Conservation (phyloP, 1,139 yeast species). For the Waltiozyma sp. region DNA sequence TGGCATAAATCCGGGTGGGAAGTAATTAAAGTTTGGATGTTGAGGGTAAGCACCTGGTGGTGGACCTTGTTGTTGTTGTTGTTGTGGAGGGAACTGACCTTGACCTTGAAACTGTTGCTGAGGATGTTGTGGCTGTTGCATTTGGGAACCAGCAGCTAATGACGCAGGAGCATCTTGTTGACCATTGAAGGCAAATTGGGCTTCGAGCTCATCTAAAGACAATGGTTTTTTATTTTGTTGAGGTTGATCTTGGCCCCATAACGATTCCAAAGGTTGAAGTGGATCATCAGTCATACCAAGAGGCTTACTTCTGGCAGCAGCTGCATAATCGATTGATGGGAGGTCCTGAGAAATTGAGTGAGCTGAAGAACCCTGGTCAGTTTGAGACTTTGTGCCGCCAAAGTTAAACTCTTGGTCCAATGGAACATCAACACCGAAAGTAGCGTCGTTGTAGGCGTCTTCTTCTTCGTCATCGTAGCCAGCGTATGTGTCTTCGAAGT, state of each 20-base stretch:
- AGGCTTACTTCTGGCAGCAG: slow-evolving; percentile 38
- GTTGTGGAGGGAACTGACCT: slow-evolving; percentile 9
- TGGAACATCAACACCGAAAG: slow-evolving; percentile 59
- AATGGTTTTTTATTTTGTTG: slow-evolving; percentile 35
- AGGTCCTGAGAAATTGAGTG: slow-evolving; percentile 5
- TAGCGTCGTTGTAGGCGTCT: slow-evolving; percentile 78
- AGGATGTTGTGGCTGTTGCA: slow-evolving; percentile 9
- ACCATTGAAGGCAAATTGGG: slow-evolving; percentile 58
- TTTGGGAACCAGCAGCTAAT: slow-evolving; percentile 3
- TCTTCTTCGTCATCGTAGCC: slow-evolving; percentile 66
- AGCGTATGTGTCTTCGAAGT: slow-evolving; percentile 74
- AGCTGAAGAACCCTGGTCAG: neutral
- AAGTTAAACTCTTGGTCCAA: slow-evolving; percentile 71
- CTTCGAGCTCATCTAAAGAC: slow-evolving; percentile 55
- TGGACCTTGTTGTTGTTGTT: slow-evolving; percentile 7
- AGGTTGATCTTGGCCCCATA: slow-evolving; percentile 36
- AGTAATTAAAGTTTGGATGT: slow-evolving; percentile 6
- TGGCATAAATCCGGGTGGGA: slow-evolving; percentile 18
- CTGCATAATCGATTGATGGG: slow-evolving; percentile 16
- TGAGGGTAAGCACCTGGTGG: slow-evolving; percentile 13
- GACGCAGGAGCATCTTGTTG: slow-evolving; percentile 7
- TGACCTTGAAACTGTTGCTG: slow-evolving; percentile 18
- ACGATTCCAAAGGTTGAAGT: slow-evolving; percentile 54
- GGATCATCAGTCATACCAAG: slow-evolving; percentile 22
- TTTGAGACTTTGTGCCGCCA: slow-evolving; percentile 25